phyloP scores from a whole-genome alignment of 495 filamentous ascomycete species.

The Neurospora intermedia region DNA sequence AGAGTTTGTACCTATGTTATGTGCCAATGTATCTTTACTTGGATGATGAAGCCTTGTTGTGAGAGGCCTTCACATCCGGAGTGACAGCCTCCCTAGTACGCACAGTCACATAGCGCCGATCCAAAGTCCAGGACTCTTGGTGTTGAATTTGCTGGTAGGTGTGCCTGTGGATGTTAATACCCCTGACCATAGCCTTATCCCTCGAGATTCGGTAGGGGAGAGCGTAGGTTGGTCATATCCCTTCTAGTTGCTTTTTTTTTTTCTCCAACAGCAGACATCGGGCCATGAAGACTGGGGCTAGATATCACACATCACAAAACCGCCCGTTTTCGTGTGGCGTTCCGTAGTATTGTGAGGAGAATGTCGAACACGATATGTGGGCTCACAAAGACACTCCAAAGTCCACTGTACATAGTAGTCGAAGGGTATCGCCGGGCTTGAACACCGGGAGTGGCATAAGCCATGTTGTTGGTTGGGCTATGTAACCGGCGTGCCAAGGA shows the following conservation, averaged over 20 bases:
- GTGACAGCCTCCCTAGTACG: not conserved
- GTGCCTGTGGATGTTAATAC: not conserved
- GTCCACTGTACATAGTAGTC: not conserved
- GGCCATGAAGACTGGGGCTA: not conserved
- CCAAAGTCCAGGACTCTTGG: not conserved
- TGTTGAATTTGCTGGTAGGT: not conserved
- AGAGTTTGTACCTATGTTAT: not conserved
- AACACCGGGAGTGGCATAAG: not conserved
- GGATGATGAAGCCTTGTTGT: not conserved
- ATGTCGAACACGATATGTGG: not conserved
- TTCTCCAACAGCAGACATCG: not conserved
- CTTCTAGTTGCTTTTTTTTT: not conserved
- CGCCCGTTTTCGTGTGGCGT: not conserved
- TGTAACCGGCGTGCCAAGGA: not conserved
- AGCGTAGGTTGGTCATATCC: not conserved
- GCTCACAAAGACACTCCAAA: not conserved
- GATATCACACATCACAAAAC: not conserved
- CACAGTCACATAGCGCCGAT: not conserved
- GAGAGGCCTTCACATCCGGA: not conserved
- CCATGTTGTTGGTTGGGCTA: not conserved
- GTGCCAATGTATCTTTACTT: not conserved
- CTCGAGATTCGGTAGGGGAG: not conserved
- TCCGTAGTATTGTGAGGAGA: not conserved
- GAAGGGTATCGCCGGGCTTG: not conserved
- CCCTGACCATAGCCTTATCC: not conserved